A percentile compares a stretch with the other conserved stretches of the same genome.
phyloP scores from a whole-genome alignment of 169 alveolate species.

The Plasmodium cynomolgi region DNA sequence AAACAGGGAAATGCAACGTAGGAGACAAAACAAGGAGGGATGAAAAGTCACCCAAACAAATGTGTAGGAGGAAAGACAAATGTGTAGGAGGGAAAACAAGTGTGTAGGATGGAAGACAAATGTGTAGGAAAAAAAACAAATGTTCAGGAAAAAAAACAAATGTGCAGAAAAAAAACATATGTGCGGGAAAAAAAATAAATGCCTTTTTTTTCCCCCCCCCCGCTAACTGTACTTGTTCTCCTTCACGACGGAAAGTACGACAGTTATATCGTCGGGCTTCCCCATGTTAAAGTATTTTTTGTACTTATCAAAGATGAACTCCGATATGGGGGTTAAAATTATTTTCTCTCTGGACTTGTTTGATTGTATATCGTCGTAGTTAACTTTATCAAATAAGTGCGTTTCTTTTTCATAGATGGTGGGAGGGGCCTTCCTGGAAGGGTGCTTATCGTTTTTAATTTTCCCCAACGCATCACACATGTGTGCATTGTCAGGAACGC shows the following conservation, averaged over 20 bases:
- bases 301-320: slow-evolving; percentile 68
- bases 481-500: background rate
- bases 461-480: background rate
- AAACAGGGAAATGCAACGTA: background rate
- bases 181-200: background rate
- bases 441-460: background rate
- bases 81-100: background rate
- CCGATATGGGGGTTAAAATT: slow-evolving; percentile 73
- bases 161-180: slow-evolving; percentile 1
- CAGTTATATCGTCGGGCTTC: slow-evolving; percentile 74
- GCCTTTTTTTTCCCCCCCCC: background rate
- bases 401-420: slow-evolving; percentile 2
- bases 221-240: slow-evolving; percentile 39
- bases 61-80: background rate
- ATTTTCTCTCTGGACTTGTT: slow-evolving; percentile 56
- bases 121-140: no score
- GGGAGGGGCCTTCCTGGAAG: background rate
- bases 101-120: background rate
- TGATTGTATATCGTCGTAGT: slow-evolving; percentile 70
- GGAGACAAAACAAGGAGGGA: background rate
- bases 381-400: slow-evolving; percentile 59
- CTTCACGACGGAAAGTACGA: slow-evolving; percentile 63
- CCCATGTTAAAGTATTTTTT: slow-evolving; percentile 70
- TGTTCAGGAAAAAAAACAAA: no score
- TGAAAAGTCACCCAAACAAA: background rate